phyloP scores from a whole-genome alignment of 495 filamentous ascomycete genomes.

The Choiromyces venosus region DNA sequence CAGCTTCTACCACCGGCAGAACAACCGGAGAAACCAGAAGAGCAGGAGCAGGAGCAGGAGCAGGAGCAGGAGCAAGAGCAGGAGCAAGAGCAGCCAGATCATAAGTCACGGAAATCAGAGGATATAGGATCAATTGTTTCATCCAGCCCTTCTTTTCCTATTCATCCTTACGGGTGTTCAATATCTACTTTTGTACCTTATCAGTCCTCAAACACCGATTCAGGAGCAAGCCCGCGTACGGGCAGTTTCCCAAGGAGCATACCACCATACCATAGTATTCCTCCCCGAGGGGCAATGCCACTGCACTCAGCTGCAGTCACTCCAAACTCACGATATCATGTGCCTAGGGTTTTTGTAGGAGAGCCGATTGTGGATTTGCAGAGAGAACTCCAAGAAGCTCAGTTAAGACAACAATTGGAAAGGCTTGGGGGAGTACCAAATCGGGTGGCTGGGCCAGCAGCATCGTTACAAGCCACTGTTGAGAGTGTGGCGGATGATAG shows the following conservation, averaged over 20 bases:
- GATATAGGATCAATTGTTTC: not conserved
- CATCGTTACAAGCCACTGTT: slow-evolving; percentile 11
- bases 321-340: not conserved
- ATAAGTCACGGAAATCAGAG: not conserved
- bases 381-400: not conserved
- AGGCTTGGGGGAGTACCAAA: not conserved
- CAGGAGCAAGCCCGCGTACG: not conserved
- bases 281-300: not conserved
- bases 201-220: not conserved
- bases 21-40: not conserved
- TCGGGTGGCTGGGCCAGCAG: not conserved
- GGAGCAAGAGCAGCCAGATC: not conserved
- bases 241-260: not conserved
- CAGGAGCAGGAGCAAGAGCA: too few relatives aligned
- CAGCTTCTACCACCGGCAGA: not conserved
- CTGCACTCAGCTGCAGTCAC: not conserved
- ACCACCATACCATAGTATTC: not conserved
- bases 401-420: not conserved
- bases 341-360: not conserved
- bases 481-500: slow-evolving; percentile 25
- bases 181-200: not conserved
- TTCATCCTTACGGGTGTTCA: not conserved
- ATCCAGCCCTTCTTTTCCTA: not conserved
- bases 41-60: not conserved
- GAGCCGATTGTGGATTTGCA: not conserved